Evolutionary conservation across 2,329 filamentous ascomycete species (phyloP).

Genomic region (Venturia asperata): DNA sequence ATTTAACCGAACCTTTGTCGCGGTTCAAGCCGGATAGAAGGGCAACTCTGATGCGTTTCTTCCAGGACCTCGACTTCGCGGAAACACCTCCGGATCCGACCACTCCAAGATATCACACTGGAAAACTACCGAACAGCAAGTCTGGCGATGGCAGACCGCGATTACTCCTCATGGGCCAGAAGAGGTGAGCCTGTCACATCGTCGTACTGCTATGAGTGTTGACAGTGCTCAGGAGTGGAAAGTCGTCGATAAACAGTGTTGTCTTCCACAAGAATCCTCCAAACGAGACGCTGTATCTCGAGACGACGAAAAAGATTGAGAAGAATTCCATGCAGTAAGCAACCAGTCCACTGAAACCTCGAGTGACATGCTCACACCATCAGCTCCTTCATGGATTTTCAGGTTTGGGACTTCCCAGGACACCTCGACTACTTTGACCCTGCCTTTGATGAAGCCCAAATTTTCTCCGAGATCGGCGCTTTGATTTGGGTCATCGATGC

Average conservation of each 20-base stretch:
- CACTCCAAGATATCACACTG: slow-evolving; percentile 36
- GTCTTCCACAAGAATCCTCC: slow-evolving; percentile 98
- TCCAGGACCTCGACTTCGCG: slow-evolving; percentile 37
- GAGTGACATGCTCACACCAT: not conserved
- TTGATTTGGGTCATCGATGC: slow-evolving; percentile 98
- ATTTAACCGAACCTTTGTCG: slow-evolving; percentile 6
- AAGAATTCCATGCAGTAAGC: slow-evolving; percentile 90
- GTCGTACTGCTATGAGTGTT: slow-evolving; percentile 8
- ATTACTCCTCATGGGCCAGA: slow-evolving; percentile 87
- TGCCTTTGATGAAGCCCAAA: slow-evolving; percentile 82
- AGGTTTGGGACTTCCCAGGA: slow-evolving; percentile 95
- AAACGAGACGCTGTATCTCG: slow-evolving; percentile 89
- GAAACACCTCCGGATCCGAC: slow-evolving; percentile 34
- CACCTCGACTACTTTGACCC: slow-evolving; percentile 90
- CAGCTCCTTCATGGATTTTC: slow-evolving; percentile 98
- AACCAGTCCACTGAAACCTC: not conserved
- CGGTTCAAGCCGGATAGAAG: slow-evolving; percentile 14
- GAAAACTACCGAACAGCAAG: slow-evolving; percentile 42
- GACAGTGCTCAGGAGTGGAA: slow-evolving; percentile 65
- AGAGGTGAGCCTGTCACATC: slow-evolving; percentile 55
- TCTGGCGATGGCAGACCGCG: slow-evolving; percentile 65
- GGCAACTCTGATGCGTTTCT: slow-evolving; percentile 37
- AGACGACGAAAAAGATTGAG: slow-evolving; percentile 89
- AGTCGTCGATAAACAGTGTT: slow-evolving; percentile 96
- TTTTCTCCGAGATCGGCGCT: slow-evolving; percentile 90